phyloP scores from a whole-genome alignment of 2,329 filamentous ascomycete species.

The Leptographium flavum region DNA sequence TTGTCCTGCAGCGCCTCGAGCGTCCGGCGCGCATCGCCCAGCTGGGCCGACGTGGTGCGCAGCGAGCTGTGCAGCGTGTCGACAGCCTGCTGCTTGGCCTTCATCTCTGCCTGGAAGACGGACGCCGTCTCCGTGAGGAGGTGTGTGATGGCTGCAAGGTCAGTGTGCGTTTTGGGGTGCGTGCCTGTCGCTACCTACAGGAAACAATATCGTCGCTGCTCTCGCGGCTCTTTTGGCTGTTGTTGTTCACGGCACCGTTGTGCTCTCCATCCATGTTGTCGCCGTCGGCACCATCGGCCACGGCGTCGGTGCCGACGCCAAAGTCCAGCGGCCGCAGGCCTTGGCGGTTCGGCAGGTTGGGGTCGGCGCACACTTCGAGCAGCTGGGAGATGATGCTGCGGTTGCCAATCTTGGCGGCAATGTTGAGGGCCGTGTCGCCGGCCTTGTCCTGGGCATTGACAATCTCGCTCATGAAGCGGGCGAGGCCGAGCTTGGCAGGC shows the following conservation, averaged over 20 bases:
- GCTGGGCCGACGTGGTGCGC: slow-evolving; percentile 62
- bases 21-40: slow-evolving; percentile 61
- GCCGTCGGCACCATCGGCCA: slow-evolving; percentile 28
- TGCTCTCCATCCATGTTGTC: slow-evolving; percentile 27
- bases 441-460: slow-evolving; percentile 90
- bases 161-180: not conserved
- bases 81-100: slow-evolving; percentile 69
- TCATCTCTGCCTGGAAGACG: slow-evolving; percentile 68
- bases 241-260: slow-evolving; percentile 27
- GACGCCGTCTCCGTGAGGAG: slow-evolving; percentile 66
- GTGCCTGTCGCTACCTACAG: slow-evolving; percentile 38
- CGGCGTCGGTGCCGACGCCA: slow-evolving; percentile 61
- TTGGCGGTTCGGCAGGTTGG: slow-evolving; percentile 80
- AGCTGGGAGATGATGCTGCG: slow-evolving; percentile 93
- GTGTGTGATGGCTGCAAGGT: slow-evolving; percentile 55
- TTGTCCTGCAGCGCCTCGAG: slow-evolving; percentile 57
- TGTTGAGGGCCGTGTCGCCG: slow-evolving; percentile 87
- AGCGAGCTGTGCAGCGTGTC: slow-evolving; percentile 72
- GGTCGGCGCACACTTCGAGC: slow-evolving; percentile 85
- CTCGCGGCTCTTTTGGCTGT: slow-evolving; percentile 47
- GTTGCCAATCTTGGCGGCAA: slow-evolving; percentile 86
- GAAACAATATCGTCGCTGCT: slow-evolving; percentile 68
- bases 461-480: slow-evolving; percentile 91
- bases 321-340: slow-evolving; percentile 87
- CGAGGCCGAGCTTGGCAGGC: slow-evolving; percentile 64